Percentiles rank a stretch among this genome's conserved stretches.
These are phyloP conservation scores for Pisolithus orientalis DNA, from an alignment of 768 basidiomycete species.

Conservation along the genomic window DNA sequence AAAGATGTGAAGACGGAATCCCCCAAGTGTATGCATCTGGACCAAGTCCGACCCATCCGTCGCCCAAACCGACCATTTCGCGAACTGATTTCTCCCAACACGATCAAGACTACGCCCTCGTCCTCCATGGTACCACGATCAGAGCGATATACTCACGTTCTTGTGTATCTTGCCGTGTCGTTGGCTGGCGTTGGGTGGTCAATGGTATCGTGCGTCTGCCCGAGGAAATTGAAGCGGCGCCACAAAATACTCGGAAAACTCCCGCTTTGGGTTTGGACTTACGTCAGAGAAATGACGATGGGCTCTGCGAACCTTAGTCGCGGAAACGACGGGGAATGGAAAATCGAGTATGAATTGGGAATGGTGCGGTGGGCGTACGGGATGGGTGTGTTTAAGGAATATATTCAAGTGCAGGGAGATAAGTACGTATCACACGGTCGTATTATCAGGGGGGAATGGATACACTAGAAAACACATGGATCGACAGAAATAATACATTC, in stretches of 20 bases:
- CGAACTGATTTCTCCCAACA: neutral
- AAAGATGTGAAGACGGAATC: neutral
- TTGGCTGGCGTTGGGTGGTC: slow-evolving; percentile 3
- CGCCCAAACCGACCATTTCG: neutral
- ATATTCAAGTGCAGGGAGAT: too few relatives aligned
- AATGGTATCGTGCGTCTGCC: neutral
- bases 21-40: neutral
- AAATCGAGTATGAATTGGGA: too few relatives aligned
- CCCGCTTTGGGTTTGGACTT: too few relatives aligned
- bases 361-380: too few relatives aligned
- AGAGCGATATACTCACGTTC: slow-evolving; percentile 7
- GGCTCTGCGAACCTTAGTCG: too few relatives aligned
- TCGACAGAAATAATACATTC: too few relatives aligned
- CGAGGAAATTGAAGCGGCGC: slow-evolving; percentile 5
- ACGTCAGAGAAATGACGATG: too few relatives aligned
- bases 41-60: slow-evolving; percentile 1
- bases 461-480: too few relatives aligned
- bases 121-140: neutral
- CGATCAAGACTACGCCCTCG: neutral
- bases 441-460: too few relatives aligned
- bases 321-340: too few relatives aligned
- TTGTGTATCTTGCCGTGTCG: slow-evolving; percentile 6
- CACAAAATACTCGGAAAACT: slow-evolving; percentile 7
- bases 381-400: too few relatives aligned
- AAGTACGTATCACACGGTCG: too few relatives aligned